A percentile compares a stretch with the other conserved stretches of the same genome.
Evolutionary conservation across 2,329 filamentous ascomycete species (phyloP).

Genomic region (Pseudogymnoascus sp.): DNA sequence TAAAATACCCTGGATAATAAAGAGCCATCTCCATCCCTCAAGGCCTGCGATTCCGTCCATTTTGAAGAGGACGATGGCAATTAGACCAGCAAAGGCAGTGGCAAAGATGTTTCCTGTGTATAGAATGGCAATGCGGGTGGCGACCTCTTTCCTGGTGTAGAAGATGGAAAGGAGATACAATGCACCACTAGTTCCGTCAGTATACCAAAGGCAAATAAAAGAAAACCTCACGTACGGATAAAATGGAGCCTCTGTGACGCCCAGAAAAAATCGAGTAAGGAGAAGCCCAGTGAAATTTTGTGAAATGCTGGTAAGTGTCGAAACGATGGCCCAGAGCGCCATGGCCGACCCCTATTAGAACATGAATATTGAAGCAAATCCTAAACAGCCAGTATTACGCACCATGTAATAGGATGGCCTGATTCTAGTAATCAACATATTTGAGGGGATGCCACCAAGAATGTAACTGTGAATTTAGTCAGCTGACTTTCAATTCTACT

Average conservation of each 20-base stretch:
- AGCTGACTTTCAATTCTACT: too few species aligned
- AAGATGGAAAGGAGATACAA: conserved; percentile 44
- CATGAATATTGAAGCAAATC: background rate
- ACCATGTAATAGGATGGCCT: too few species aligned
- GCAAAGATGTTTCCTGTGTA: conserved; percentile 43
- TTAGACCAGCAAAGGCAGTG: conserved; percentile 43
- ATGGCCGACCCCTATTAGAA: conserved; percentile 26
- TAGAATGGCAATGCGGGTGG: conserved; percentile 44
- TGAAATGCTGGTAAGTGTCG: conserved; percentile 31
- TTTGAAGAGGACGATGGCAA: conserved; percentile 34
- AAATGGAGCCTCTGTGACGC: too few species aligned
- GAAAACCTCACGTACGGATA: conserved; percentile 40
- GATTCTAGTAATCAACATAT: too few species aligned
- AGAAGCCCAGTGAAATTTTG: conserved; percentile 40
- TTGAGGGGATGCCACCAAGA: too few species aligned
- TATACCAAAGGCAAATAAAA: conserved; percentile 35
- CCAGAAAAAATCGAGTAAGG: conserved; percentile 32
- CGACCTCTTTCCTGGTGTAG: conserved; percentile 42
- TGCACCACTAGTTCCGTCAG: conserved; percentile 18
- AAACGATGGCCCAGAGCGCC: conserved; percentile 42
- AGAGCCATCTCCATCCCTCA: conserved; percentile 40
- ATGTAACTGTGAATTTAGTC: too few species aligned
- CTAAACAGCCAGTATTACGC: background rate
- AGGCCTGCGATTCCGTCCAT: background rate
- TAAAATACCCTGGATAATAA: conserved; percentile 40